phyloP scores from a whole-genome alignment of 2,329 filamentous ascomycete genomes.

The Aspergillus fischeri region DNA sequence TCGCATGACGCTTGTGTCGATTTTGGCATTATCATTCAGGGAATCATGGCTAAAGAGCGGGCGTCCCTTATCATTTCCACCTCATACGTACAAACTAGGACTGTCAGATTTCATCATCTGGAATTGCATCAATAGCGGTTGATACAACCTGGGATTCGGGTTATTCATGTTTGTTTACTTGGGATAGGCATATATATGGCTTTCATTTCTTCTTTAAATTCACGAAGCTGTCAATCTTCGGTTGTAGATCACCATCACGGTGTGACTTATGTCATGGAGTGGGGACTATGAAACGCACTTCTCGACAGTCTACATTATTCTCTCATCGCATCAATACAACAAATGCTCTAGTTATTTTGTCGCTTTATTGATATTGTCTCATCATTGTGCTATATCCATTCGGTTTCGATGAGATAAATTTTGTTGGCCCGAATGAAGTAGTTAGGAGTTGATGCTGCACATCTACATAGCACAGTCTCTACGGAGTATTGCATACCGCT shows the following conservation, averaged over 20 bases:
- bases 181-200: conserved; percentile 9
- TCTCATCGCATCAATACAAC: background rate
- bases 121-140: conserved; percentile 29
- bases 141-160: conserved; percentile 1
- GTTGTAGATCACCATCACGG: background rate
- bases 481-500: background rate
- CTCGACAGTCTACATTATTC: too few relatives aligned
- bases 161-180: conserved; percentile 3
- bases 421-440: too few relatives aligned
- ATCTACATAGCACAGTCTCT: background rate
- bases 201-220: background rate
- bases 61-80: background rate
- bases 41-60: background rate
- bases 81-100: background rate
- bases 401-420: background rate
- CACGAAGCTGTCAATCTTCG: background rate
- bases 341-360: background rate
- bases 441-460: too few relatives aligned
- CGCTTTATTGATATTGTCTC: background rate
- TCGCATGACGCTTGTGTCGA: background rate
- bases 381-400: too few relatives aligned
- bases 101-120: conserved; percentile 1
- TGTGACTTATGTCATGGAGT: background rate
- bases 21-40: background rate
- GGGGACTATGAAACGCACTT: background rate